Percentiles rank a stretch among this genome's conserved stretches.
These are phyloP conservation scores for Cryptococcus hybrid DNA, from an alignment of 1,284 basidiomycete genomes.

Conservation along the genomic window DNA sequence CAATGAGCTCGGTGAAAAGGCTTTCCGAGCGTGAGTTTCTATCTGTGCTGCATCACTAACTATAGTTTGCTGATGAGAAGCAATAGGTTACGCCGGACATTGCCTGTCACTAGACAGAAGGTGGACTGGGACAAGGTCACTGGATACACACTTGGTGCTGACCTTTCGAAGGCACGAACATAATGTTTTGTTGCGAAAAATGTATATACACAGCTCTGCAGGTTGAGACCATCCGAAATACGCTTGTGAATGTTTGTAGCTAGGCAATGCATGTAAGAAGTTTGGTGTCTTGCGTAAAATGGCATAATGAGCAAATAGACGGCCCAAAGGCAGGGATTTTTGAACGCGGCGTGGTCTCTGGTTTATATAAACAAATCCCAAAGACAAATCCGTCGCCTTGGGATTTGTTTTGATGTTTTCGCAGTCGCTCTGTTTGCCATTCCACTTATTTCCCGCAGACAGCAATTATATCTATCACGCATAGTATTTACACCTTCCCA, in stretches of 20 bases:
- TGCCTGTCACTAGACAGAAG: slow-evolving; percentile 90
- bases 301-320: too few species aligned
- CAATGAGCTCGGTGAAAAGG: slow-evolving; percentile 81
- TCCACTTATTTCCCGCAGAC: neutral
- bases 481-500: too few species aligned
- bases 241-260: too few species aligned
- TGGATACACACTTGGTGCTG: slow-evolving; percentile 81
- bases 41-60: neutral
- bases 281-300: too few species aligned
- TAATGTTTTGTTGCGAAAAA: slow-evolving; percentile 1
- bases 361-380: slow-evolving; percentile 5
- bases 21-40: slow-evolving; percentile 64
- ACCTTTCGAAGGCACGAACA: slow-evolving; percentile 57
- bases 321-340: too few species aligned
- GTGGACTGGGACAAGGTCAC: slow-evolving; percentile 88
- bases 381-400: slow-evolving; percentile 1
- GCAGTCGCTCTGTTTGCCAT: neutral
- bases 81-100: slow-evolving; percentile 68
- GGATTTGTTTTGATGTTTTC: neutral
- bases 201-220: too few species aligned
- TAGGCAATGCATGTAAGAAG: too few species aligned
- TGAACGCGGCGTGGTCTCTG: slow-evolving; percentile 1
- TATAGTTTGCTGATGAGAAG: neutral
- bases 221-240: too few species aligned
- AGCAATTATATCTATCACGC: too few species aligned